phyloP scores from a whole-genome alignment of 805 yeast species.

The Metschnikowia anglica region DNA sequence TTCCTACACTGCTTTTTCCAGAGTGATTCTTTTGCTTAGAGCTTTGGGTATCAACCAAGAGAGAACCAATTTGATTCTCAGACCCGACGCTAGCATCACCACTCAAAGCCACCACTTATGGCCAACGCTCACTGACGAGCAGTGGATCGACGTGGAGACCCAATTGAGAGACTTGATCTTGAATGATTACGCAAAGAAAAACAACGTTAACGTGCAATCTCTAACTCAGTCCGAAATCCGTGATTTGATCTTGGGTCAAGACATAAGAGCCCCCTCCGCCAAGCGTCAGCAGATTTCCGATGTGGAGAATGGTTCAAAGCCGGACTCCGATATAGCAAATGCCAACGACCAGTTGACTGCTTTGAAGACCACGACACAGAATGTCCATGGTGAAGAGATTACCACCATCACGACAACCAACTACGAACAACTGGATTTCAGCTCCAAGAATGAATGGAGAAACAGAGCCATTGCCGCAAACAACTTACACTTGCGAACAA shows the following conservation, averaged over 20 bases:
- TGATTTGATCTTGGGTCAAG: conserved; percentile 92
- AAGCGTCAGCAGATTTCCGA: conserved; percentile 83
- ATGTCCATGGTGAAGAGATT: conserved; percentile 95
- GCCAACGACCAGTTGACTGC: conserved; percentile 63
- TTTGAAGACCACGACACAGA: conserved; percentile 75
- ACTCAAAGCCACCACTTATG: conserved; percentile 84
- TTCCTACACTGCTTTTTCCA: conserved; percentile 89
- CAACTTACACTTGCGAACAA: conserved; percentile 68
- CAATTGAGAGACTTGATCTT: conserved; percentile 85
- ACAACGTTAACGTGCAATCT: conserved; percentile 80
- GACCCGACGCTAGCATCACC: conserved; percentile 68
- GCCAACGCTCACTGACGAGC: conserved; percentile 87
- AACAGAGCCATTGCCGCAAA: conserved; percentile 77
- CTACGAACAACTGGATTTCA: conserved; percentile 81
- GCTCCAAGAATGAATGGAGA: conserved; percentile 90
- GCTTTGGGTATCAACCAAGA: conserved; percentile 79
- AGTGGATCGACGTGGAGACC: conserved; percentile 89
- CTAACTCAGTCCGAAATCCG: conserved; percentile 92
- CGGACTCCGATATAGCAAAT: conserved; percentile 30
- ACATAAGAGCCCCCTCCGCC: conserved; percentile 84
- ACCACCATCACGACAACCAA: conserved; percentile 88
- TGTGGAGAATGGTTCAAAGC: conserved; percentile 48
- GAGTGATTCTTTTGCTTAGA: conserved; percentile 78
- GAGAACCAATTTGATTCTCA: conserved; percentile 67
- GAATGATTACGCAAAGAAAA: conserved; percentile 79